A percentile compares a stretch with the other conserved stretches of the same genome.
phyloP scores from a whole-genome alignment of 306 rosid genomes.

The Crataegus laevigata region DNA sequence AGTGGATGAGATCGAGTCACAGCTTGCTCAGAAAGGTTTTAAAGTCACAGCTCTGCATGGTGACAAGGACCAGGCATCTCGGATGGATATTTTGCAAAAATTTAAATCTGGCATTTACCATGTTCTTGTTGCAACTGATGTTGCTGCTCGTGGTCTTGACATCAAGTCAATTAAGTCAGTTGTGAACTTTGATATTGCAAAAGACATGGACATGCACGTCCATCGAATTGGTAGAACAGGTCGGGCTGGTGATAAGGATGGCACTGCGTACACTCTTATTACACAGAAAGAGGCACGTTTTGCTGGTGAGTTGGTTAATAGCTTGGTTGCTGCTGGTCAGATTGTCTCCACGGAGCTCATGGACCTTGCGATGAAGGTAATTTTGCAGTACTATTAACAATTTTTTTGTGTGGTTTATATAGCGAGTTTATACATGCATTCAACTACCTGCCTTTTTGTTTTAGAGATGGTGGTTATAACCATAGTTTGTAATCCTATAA shows the following conservation, averaged over 20 bases:
- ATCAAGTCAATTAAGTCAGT: constrained; percentile 95
- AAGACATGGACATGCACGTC: constrained; percentile 99
- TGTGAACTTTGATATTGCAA: constrained; percentile 93
- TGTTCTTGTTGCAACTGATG: constrained; percentile 95
- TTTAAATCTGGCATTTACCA: constrained; percentile 86
- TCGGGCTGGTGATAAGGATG: constrained; percentile 99
- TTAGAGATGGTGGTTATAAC: not conserved
- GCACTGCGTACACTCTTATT: constrained; percentile 85
- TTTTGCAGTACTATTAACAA: not conserved
- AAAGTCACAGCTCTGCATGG: constrained; percentile 95
- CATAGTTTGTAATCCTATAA: not conserved
- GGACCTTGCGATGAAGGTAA: constrained; percentile 99
- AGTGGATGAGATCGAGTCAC: constrained; percentile 89
- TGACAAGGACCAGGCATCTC: constrained; percentile 95
- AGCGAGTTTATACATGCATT: not conserved
- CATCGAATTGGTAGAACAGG: constrained; percentile 99
- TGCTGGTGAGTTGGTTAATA: constrained; percentile 92
- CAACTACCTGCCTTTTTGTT: not conserved
- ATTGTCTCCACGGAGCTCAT: constrained; percentile 74
- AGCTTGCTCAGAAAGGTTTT: constrained; percentile 54
- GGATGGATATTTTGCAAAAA: constrained; percentile 86
- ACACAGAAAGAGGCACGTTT: constrained; percentile 91
- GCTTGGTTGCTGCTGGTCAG: constrained; percentile 95
- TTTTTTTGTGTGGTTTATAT: not conserved
- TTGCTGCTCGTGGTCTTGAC: constrained; percentile 99